Evolutionary conservation across 116 monocot species (phyloP).

Genomic region (Trichopus zeylanicus): DNA sequence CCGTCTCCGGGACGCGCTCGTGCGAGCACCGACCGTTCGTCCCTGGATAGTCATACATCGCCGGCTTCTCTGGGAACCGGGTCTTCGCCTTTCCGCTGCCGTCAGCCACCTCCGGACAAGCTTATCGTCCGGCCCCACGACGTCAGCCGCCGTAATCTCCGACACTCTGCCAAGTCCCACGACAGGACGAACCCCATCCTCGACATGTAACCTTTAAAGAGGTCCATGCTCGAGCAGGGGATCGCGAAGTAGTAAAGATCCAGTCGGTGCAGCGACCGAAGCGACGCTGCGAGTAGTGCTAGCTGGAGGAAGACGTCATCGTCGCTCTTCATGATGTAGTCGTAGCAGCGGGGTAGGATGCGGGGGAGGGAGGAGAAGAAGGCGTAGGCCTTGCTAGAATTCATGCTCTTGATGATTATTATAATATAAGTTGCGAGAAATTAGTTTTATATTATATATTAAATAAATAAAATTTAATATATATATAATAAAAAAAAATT

Average conservation of each 20-base stretch:
- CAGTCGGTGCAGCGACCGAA: slow-evolving; percentile 13
- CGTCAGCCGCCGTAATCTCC: slow-evolving; percentile 17
- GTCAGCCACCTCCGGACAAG: slow-evolving; percentile 44
- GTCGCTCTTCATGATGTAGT: slow-evolving; percentile 78
- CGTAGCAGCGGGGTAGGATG: slow-evolving; percentile 27
- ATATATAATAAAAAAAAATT: too few relatives aligned
- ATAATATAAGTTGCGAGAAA: too few relatives aligned
- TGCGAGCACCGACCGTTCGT: slow-evolving; percentile 30
- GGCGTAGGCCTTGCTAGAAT: slow-evolving; percentile 61
- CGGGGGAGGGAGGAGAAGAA: slow-evolving; percentile 56
- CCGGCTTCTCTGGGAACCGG: slow-evolving; percentile 24
- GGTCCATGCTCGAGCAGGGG: slow-evolving; percentile 20
- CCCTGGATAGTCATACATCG: slow-evolving; percentile 50
- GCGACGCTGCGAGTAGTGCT: slow-evolving; percentile 15
- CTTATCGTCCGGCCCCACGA: slow-evolving; percentile 47
- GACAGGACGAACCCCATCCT: slow-evolving; percentile 46
- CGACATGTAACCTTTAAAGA: slow-evolving; percentile 36
- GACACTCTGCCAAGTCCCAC: slow-evolving; percentile 64
- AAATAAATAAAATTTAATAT: too few relatives aligned
- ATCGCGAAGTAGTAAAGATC: slow-evolving; percentile 43
- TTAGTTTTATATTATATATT: too few relatives aligned
- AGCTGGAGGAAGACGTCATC: slow-evolving; percentile 53
- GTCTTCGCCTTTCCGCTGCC: slow-evolving; percentile 31
- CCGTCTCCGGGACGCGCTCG: slow-evolving; percentile 43
- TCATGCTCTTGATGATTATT: slow-evolving; percentile 63